A percentile compares a stretch with the other conserved stretches of the same genome.
Conservation (phyloP, 2,329 filamentous ascomycete species). For the Aureobasidium vineae region DNA sequence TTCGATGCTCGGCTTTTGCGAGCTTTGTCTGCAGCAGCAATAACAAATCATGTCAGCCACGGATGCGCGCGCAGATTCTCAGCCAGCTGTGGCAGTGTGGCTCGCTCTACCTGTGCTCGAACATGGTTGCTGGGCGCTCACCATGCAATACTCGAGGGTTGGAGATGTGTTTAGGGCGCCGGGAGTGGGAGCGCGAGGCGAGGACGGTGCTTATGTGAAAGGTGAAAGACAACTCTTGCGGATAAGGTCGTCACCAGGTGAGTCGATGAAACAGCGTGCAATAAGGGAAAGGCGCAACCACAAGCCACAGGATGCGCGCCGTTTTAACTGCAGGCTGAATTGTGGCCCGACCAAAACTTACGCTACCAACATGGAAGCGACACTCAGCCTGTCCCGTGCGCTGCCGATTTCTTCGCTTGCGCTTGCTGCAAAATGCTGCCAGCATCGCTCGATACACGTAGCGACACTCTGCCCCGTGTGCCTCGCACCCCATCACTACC, state of each 20-base stretch:
- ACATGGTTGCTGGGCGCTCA: conserved; percentile 16
- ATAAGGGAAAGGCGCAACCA: conserved; percentile 25
- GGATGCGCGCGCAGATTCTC: conserved; percentile 2
- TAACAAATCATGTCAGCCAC: conserved; percentile 26
- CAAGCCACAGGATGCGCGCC: conserved; percentile 25
- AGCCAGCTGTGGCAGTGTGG: conserved; percentile 24
- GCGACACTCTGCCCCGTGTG: conserved; percentile 1
- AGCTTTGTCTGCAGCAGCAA: conserved; percentile 59
- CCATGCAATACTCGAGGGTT: conserved; percentile 2
- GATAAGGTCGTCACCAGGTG: conserved; percentile 18
- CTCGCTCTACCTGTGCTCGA: conserved; percentile 25
- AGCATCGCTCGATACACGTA: conserved; percentile 12
- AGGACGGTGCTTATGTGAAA: conserved; percentile 19
- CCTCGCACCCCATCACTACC: neutral
- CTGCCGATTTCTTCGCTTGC: conserved; percentile 23
- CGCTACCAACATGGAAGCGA: conserved; percentile 24
- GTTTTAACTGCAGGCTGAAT: conserved; percentile 24
- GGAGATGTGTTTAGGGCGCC: neutral
- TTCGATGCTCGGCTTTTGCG: conserved; percentile 82
- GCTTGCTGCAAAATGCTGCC: conserved; percentile 9
- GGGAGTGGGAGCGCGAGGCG: conserved; percentile 8
- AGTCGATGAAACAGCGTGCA: conserved; percentile 26
- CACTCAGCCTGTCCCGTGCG: conserved; percentile 19
- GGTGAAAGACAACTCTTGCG: conserved; percentile 6
- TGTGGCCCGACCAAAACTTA: conserved; percentile 19